These are phyloP conservation scores for Crataegus laevigata DNA, from an alignment of 306 rosid species.

Conservation along the genomic window DNA sequence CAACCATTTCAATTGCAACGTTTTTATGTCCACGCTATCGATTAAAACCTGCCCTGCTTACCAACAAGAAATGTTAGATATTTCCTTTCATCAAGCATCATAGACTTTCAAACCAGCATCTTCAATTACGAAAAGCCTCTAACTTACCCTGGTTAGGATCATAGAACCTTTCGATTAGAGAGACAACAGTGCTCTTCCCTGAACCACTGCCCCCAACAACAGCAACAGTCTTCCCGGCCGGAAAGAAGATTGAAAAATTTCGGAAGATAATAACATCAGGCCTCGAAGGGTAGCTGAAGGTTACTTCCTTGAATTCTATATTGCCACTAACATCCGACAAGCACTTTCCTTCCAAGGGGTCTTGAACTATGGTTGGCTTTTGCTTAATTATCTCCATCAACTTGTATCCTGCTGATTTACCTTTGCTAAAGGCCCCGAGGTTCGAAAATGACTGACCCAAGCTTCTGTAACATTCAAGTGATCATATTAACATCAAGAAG, in stretches of 20 bases:
- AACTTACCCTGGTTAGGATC: constrained; percentile 85
- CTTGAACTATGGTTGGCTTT: constrained; percentile 76
- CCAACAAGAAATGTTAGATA: constrained; percentile 3
- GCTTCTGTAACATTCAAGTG: constrained; percentile 55
- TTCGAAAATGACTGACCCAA: constrained; percentile 98
- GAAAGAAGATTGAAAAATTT: constrained; percentile 78
- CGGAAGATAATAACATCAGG: constrained; percentile 81
- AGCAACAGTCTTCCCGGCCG: constrained; percentile 92
- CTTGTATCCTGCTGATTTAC: constrained; percentile 88
- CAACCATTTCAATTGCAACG: constrained; percentile 77
- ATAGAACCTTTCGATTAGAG: constrained; percentile 90
- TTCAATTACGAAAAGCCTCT: neutral
- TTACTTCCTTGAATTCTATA: constrained; percentile 80
- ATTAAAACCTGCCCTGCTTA: constrained; percentile 75
- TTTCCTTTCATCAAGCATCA: constrained; percentile 3
- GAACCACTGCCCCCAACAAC: constrained; percentile 99
- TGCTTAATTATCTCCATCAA: constrained; percentile 93
- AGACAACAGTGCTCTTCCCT: constrained; percentile 94
- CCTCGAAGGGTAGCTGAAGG: constrained; percentile 92
- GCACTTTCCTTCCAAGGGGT: constrained; percentile 60
- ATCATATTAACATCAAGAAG: constrained; percentile 6
- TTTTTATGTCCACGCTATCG: constrained; percentile 77
- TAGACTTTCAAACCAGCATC: neutral
- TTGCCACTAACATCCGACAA: constrained; percentile 67
- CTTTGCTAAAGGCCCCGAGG: constrained; percentile 96